Evolutionary conservation across 768 basidiomycete species (phyloP), one percentile per base, ranked within the genome.

Genomic region (Collybia mongolica): DNA sequence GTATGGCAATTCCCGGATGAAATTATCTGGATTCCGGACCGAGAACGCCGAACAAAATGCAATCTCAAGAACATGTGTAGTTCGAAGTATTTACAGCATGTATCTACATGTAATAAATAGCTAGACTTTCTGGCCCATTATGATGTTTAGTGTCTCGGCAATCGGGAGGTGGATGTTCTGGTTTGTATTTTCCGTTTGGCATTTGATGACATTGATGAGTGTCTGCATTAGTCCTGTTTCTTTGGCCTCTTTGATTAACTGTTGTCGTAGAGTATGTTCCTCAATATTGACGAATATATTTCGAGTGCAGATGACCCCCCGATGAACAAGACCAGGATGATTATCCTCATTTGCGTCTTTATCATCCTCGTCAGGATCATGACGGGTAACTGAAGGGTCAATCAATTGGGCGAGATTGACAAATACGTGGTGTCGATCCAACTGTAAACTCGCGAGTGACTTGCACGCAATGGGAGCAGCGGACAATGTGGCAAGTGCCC

Each of bases 401-500:
- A 90, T 77, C 49, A 90, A 76, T 50, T 79, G 81, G 0, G 80
- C 79, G 38, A 96, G 69, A 45, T 91, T 79, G 2, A 75, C 65
- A n/a, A 91, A 68, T 6, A 85, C 77, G 37, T 83, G 77, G 51
- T 79, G 80, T 26, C 77, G 78, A 50, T 90, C 85, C 39, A 67
- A 68, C 61, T 92, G 84, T 22, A 93, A 77, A 28, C 74, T 71
- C 14, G 84, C 62, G n/a, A 96, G 68, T 2, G 75, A 70, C 5
- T 66, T 62, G 60, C 91, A 93, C 9, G 82, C 83, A 24, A 69
- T 69, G 1, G 76, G 72, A 0, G 84, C 79, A 20, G 76, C 72
- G 1, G 88, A 87, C 48, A 99, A 67, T 23, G 84, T 86, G 4
- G 96, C 93, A 36, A 98, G 72, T 2, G 93, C 90, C 15, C 95